A percentile compares a stretch with the other conserved stretches of the same genome.
Evolutionary conservation across 2,329 filamentous ascomycete species (phyloP).

Genomic region (Dactylellina cionopaga): DNA sequence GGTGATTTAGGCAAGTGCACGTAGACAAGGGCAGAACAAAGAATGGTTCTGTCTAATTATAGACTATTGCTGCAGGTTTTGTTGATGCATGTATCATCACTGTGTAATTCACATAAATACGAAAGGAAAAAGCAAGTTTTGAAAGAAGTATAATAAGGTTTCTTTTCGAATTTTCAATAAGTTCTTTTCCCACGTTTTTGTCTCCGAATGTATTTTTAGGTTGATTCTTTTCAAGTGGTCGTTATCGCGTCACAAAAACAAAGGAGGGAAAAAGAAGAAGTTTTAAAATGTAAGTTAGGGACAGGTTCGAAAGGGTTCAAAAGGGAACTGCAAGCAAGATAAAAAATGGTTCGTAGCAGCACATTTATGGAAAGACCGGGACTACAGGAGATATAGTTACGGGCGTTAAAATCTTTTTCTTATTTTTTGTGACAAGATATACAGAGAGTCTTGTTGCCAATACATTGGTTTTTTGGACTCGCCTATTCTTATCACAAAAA

Average conservation of each 20-base stretch:
- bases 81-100: too few species aligned
- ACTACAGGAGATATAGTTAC: constrained; percentile 39
- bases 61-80: too few species aligned
- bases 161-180: constrained; percentile 38
- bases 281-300: constrained; percentile 45
- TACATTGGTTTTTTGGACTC: constrained; percentile 30
- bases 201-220: constrained; percentile 39
- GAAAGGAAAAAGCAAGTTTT: neutral
- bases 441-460: constrained; percentile 41
- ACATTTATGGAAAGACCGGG: constrained; percentile 35
- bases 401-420: constrained; percentile 13
- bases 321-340: constrained; percentile 19
- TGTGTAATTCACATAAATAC: neutral
- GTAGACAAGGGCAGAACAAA: too few species aligned
- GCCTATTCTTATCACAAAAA: constrained; percentile 17
- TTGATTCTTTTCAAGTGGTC: constrained; percentile 30
- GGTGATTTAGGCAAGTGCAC: too few species aligned
- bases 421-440: constrained; percentile 27
- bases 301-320: constrained; percentile 45
- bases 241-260: constrained; percentile 50
- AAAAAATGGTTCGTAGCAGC: constrained; percentile 31
- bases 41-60: too few species aligned
- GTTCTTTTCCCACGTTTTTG: constrained; percentile 50
- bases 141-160: constrained; percentile 29
- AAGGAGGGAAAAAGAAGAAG: constrained; percentile 18